Percentiles rank a stretch among this genome's conserved stretches.
phyloP scores from a whole-genome alignment of 2,329 filamentous ascomycete species.

The Fusarium hainanense region DNA sequence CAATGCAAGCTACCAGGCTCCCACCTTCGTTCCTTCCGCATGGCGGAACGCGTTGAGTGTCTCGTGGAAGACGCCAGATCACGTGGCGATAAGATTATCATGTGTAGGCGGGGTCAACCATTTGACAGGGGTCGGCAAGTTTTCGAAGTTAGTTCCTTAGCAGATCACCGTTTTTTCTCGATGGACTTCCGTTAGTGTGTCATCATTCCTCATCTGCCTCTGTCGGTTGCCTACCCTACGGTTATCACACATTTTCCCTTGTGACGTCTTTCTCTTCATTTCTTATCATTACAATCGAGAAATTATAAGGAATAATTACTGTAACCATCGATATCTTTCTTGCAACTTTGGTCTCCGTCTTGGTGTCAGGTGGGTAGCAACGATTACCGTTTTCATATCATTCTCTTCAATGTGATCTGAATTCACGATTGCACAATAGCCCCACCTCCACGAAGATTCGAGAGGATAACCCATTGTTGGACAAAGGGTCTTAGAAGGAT shows the following conservation, averaged over 20 bases:
- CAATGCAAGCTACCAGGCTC: not conserved
- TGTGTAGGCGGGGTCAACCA: too few relatives aligned
- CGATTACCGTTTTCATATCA: rapidly evolving
- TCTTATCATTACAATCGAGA: rapidly evolving
- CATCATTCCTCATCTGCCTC: rapidly evolving
- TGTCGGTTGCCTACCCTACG: not conserved
- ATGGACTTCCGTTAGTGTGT: not conserved
- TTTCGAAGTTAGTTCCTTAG: too few relatives aligned
- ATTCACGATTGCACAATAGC: too few relatives aligned
- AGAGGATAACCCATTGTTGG: not conserved
- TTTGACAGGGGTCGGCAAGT: too few relatives aligned
- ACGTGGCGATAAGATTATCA: not conserved
- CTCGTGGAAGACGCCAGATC: slow-evolving; percentile 5
- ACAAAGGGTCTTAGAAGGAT: rapidly evolving
- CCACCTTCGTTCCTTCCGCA: not conserved
- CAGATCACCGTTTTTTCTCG: too few relatives aligned
- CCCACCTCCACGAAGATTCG: rapidly evolving
- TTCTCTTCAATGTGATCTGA: not conserved
- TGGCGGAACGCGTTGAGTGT: not conserved
- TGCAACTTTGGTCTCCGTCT: not conserved
- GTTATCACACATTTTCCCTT: not conserved
- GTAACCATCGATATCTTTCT: rapidly evolving
- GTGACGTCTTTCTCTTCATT: not conserved
- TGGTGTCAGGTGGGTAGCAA: rapidly evolving
- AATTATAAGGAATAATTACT: rapidly evolving